phyloP scores from a whole-genome alignment of 164 flowering plant species.

The Chimonanthus salicifolius region DNA sequence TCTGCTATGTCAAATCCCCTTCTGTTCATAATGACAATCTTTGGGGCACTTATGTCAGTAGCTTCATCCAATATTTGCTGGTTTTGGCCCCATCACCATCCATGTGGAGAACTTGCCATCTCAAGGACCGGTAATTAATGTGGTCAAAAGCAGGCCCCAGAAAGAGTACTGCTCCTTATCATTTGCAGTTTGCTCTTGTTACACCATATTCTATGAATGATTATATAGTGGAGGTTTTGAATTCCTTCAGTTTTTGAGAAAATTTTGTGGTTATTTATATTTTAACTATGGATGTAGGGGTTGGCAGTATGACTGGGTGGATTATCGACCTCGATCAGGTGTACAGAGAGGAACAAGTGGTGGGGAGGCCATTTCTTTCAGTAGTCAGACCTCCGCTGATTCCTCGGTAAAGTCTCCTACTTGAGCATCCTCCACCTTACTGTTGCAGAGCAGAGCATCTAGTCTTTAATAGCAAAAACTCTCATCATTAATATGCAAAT shows the following conservation, averaged over 20 bases:
- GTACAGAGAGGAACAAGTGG: constrained; percentile 82
- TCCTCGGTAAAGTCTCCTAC: constrained; percentile 42
- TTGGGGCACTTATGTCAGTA: no score
- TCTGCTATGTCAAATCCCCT: no score
- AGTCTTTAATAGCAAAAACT: background rate
- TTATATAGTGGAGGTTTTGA: background rate
- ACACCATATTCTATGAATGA: no score
- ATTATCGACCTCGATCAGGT: constrained; percentile 79
- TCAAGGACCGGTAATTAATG: no score
- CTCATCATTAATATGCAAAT: background rate
- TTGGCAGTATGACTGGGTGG: constrained; percentile 84
- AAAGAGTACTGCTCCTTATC: no score
- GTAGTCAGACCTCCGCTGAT: constrained; percentile 86
- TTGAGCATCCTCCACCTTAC: background rate
- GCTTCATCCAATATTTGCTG: no score
- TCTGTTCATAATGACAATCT: no score
- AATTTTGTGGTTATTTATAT: background rate
- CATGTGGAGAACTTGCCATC: no score
- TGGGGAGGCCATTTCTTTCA: constrained; percentile 78
- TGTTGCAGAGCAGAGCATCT: background rate
- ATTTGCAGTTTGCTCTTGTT: no score
- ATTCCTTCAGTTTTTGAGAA: background rate
- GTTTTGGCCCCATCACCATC: no score
- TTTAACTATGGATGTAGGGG: constrained; percentile 29
- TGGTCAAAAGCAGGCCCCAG: no score